Conservation (phyloP, 805 yeast species). For the Danielia oregonensis region DNA sequence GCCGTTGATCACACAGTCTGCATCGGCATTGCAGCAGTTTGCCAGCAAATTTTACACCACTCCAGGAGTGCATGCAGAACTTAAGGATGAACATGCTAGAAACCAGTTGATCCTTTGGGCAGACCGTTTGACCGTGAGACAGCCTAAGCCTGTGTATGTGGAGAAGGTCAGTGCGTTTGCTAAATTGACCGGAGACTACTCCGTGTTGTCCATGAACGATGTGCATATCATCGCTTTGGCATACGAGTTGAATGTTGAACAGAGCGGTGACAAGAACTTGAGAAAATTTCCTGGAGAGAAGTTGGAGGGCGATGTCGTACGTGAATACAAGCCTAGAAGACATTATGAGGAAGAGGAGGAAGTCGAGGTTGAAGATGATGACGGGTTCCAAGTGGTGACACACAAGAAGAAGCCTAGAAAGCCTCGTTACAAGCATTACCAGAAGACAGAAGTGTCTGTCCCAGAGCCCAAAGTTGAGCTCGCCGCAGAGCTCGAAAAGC, state of each 20-base stretch:
- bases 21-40: slow-evolving; percentile 62
- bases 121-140: slow-evolving; percentile 63
- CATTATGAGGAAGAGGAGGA: slow-evolving; percentile 6
- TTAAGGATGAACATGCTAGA: slow-evolving; percentile 82
- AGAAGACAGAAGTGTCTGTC: slow-evolving; percentile 1
- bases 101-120: slow-evolving; percentile 79
- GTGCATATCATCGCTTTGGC: slow-evolving; percentile 87
- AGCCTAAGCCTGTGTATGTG: slow-evolving; percentile 66
- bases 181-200: slow-evolving; percentile 83
- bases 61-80: slow-evolving; percentile 85
- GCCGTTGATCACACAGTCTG: slow-evolving; percentile 84
- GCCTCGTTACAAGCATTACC: slow-evolving; percentile 2
- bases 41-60: slow-evolving; percentile 81
- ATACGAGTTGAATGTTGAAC: slow-evolving; percentile 80
- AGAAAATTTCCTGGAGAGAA: slow-evolving; percentile 71
- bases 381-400: slow-evolving; percentile 21
- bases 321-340: slow-evolving; percentile 5
- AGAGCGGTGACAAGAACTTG: slow-evolving; percentile 66
- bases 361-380: slow-evolving; percentile 15
- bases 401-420: slow-evolving; percentile 7
- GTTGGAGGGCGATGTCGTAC: slow-evolving; percentile 19
- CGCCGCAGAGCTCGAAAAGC: not conserved
- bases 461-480: not conserved
- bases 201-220: slow-evolving; percentile 88
- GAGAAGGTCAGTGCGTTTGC: slow-evolving; percentile 73